phyloP scores from a whole-genome alignment of 768 basidiomycete genomes.

The Hemileccinum impolitum region DNA sequence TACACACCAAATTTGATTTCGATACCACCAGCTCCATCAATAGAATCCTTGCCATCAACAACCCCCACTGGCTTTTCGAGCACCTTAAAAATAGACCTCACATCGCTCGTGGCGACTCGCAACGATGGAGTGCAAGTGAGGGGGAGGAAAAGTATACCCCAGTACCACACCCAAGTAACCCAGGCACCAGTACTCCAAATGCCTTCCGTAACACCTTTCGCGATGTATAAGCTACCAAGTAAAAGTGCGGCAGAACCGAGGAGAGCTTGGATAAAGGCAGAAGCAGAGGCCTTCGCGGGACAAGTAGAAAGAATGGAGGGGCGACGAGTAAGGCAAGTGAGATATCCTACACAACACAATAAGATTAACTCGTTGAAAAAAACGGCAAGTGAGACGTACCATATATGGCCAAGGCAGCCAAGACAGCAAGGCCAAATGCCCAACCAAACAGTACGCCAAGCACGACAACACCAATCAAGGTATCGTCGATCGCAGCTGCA shows the following conservation, averaged over 20 bases:
- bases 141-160: slow-evolving; percentile 34
- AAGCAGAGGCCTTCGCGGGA: slow-evolving; percentile 1
- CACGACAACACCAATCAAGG: slow-evolving; percentile 64
- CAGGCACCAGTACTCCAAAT: slow-evolving; percentile 28
- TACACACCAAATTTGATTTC: slow-evolving; percentile 83
- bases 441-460: slow-evolving; percentile 63
- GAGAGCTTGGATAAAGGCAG: slow-evolving; percentile 61
- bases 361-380: not conserved
- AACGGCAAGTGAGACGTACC: slow-evolving; percentile 38
- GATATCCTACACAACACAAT: slow-evolving; percentile 14
- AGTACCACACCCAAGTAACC: slow-evolving; percentile 31
- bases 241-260: slow-evolving; percentile 82
- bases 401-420: slow-evolving; percentile 72
- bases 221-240: slow-evolving; percentile 46
- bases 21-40: slow-evolving; percentile 68
- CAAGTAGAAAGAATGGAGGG: slow-evolving; percentile 9
- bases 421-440: slow-evolving; percentile 63
- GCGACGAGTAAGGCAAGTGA: slow-evolving; percentile 7
- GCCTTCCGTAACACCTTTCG: slow-evolving; percentile 26
- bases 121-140: slow-evolving; percentile 40
- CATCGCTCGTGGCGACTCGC: slow-evolving; percentile 71
- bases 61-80: slow-evolving; percentile 83
- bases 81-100: slow-evolving; percentile 75
- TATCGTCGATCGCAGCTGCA: slow-evolving; percentile 81
- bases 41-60: slow-evolving; percentile 73